A percentile compares a stretch with the other conserved stretches of the same genome.
phyloP scores from a whole-genome alignment of 2,329 filamentous ascomycete genomes.

The Alternaria brassicae region DNA sequence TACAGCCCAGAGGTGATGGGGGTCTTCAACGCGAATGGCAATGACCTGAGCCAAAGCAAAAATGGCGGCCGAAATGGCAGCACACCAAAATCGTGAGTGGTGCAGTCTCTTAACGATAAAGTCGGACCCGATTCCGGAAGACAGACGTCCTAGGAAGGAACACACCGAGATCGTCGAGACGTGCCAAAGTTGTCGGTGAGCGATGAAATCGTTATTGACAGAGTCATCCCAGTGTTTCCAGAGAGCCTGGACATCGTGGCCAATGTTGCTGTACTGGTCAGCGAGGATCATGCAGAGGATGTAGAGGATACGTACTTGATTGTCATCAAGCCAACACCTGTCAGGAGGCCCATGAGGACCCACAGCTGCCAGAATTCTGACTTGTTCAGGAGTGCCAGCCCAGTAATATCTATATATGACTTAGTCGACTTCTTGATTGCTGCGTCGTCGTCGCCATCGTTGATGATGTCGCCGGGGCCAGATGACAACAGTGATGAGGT shows the following conservation, averaged over 20 bases:
- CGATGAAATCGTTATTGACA: constrained; percentile 75
- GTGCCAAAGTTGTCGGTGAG: constrained; percentile 84
- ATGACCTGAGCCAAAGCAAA: constrained; percentile 82
- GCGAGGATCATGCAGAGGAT: constrained; percentile 11
- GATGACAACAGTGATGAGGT: constrained; percentile 78
- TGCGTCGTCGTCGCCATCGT: constrained; percentile 55
- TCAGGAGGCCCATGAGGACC: constrained; percentile 84
- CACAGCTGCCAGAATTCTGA: constrained; percentile 93
- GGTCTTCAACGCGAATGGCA: constrained; percentile 77
- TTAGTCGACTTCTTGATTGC: constrained; percentile 72
- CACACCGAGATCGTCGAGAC: constrained; percentile 92
- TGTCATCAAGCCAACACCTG: constrained; percentile 95
- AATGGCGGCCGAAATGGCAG: constrained; percentile 76
- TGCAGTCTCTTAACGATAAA: constrained; percentile 81
- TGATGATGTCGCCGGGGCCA: constrained; percentile 62
- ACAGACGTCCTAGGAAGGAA: constrained; percentile 82
- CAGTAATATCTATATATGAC: constrained; percentile 89
- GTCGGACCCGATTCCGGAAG: constrained; percentile 81
- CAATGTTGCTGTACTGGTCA: constrained; percentile 77
- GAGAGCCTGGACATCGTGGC: constrained; percentile 84
- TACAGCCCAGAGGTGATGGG: constrained; percentile 76
- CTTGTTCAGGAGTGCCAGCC: constrained; percentile 73
- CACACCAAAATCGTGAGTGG: constrained; percentile 88
- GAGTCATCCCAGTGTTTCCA: constrained; percentile 85
- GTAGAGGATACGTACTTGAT: constrained; percentile 77